These are phyloP conservation scores for Heliamphora exappendiculata DNA, from an alignment of 148 eudicot species.

Conservation along the genomic window DNA sequence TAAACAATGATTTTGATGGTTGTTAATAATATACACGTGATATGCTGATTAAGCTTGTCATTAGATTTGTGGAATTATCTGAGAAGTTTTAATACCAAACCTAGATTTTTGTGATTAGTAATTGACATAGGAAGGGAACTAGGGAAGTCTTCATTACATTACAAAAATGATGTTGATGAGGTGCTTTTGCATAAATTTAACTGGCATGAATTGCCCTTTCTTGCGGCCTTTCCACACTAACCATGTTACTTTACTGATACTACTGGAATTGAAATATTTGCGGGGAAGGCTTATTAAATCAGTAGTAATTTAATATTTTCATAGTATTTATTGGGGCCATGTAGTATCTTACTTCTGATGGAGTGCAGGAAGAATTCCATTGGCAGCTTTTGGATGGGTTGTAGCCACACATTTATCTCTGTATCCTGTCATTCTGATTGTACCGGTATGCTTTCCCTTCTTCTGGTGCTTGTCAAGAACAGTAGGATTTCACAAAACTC, in stretches of 20 bases:
- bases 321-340: background rate
- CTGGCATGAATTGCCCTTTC: background rate
- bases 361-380: slow-evolving; percentile 57
- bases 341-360: slow-evolving; percentile 18
- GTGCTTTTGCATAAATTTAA: background rate
- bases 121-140: background rate
- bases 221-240: background rate
- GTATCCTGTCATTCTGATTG: slow-evolving; percentile 65
- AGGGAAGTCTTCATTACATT: background rate
- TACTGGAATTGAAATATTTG: background rate
- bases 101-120: background rate
- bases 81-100: background rate
- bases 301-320: background rate
- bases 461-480: background rate
- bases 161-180: background rate
- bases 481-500: slow-evolving; percentile 3
- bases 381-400: slow-evolving; percentile 94
- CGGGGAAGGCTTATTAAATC: background rate
- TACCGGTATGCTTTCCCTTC: slow-evolving; percentile 58
- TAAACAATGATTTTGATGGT: background rate
- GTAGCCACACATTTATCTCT: slow-evolving; percentile 86
- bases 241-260: background rate
- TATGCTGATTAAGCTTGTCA: slow-evolving; percentile 2
- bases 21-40: background rate
- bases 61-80: background rate